Conservation (phyloP, 805 yeast genomes). For the Wickerhamomyces strasburgensis region DNA sequence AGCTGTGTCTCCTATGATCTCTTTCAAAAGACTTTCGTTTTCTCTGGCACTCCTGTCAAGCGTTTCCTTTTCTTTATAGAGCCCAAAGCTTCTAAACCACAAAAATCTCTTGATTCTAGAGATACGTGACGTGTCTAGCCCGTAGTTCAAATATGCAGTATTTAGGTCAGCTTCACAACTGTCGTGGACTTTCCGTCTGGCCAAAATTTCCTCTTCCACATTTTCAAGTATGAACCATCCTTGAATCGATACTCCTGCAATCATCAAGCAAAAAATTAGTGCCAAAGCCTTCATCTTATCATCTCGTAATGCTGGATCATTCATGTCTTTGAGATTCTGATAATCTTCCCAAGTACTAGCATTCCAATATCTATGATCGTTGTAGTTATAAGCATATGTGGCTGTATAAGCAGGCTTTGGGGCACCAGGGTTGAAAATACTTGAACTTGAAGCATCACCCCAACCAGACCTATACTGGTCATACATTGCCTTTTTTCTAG, state of each 20-base stretch:
- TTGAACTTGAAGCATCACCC: constrained; percentile 22
- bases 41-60: constrained; percentile 40
- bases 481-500: constrained; percentile 37
- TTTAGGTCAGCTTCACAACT: constrained; percentile 35
- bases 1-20: constrained; percentile 52
- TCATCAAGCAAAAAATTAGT: constrained; percentile 35
- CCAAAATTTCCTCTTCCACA: constrained; percentile 31
- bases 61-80: constrained; percentile 27
- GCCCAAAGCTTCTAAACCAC: constrained; percentile 44
- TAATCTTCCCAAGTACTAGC: constrained; percentile 66
- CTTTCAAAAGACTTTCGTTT: constrained; percentile 76
- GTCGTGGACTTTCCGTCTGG: constrained; percentile 33
- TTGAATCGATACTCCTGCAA: constrained; percentile 35
- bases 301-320: constrained; percentile 29
- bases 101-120: constrained; percentile 53
- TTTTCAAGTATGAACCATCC: constrained; percentile 35
- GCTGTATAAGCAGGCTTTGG: constrained; percentile 25
- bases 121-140: constrained; percentile 43
- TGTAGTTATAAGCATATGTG: constrained; percentile 15
- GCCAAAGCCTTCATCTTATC: constrained; percentile 38
- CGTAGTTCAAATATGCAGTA: constrained; percentile 45
- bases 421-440: constrained; percentile 6
- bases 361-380: constrained; percentile 42
- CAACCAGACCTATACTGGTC: constrained; percentile 45
- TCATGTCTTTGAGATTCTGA: constrained; percentile 32